Evolutionary conservation across 352 stramenopile species (phyloP), one percentile per base, ranked within the genome.

Genomic region (Thalassiosira allenii): DNA sequence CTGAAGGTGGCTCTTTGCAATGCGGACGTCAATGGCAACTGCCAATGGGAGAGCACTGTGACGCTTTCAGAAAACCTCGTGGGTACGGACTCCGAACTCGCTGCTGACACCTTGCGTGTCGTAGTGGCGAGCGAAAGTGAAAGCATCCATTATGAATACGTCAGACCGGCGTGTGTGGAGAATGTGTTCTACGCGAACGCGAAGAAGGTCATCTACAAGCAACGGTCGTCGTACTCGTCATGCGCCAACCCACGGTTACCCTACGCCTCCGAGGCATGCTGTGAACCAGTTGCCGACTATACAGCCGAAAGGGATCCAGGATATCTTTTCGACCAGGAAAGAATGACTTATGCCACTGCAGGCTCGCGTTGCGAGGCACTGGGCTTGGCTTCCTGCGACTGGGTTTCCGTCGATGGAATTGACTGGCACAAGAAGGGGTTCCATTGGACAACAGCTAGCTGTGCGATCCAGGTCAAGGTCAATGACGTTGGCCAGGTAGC

Each of bases 101-200:
- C 75, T 29, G 66, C 85, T 56, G 87, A 95, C 41, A 87, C 73
- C 27, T 5, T 91, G 2, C 77, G 89, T 53, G 74, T 90, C 23
- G 76, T 95, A 1, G 37, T 87, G 75, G 84, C 92, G n/a, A n/a
- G n/a, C 2, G 40, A 75, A 27, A 75, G 67, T 32, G 66, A n/a
- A n/a, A n/a, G n/a, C n/a, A n/a, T 91, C 49, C 83, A 88, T 65
- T 95, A 91, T 72, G 89, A 94, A 79, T 95, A 91, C 75, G 59
- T 92, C 12, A 75, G 75, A 11, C 71, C 75, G 25, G 44, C 88
- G 20, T 94, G 90, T 86, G 88, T 93, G 6, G 73, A 93, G 14
- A 75, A 91, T 65, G 75, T 62, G 12, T 92, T 93, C 67, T 91
- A 85, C 56, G 41, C 51, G 3, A 84, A 90, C 79, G 82, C 78